Evolutionary conservation across 2,329 filamentous ascomycete genomes (phyloP), one percentile per base, ranked within the genome.

Genomic region (Kalaharituber pfeilii): DNA sequence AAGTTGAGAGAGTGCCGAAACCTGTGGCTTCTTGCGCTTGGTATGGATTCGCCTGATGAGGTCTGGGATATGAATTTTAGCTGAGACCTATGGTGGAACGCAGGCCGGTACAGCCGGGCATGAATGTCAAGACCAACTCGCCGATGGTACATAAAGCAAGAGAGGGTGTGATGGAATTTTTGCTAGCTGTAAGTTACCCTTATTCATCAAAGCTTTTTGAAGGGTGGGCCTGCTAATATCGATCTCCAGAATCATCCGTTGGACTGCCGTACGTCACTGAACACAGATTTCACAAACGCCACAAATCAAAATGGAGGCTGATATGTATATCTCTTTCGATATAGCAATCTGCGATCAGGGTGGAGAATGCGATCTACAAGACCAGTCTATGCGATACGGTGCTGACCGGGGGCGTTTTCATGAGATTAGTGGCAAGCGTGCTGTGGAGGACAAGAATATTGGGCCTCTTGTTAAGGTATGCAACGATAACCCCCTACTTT

Each of bases 381-480:
- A 98, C 70, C 91, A 98, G 75, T 96, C 89, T 54, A 96, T 98
- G 89, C 80, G 91, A 70, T 98, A 98, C 69, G 91, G 91, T 66
- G 85, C 83, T 60, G 91, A 98, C 72, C 80, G 91, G 68, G 91
- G 91, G 59, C 84, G 91, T 65, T 98, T 98, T 74, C 91, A 98
- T 73, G 91, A 98, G 71, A 72, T 93, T 66, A 81, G 79, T 54
- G 91, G 91, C 71, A 98, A 98, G 78, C 85, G 91, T 74, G 91
- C 87, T 25, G 88, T 95, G 36, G 91, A 98, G 73, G 91, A 98
- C 72, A 98, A 98, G 78, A 96, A 98, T 71, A 95, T 98, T 66
- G 91, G 91, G 30, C 91, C 91, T 53, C 71, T 98, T 63, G 85
- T 98, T 73, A 98, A 98, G 53, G 56, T 58, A 50, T 50, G 13